Evolutionary conservation across 1,284 basidiomycete species (phyloP), one percentile per base, ranked within the genome.

Genomic region (Irpex sp.): DNA sequence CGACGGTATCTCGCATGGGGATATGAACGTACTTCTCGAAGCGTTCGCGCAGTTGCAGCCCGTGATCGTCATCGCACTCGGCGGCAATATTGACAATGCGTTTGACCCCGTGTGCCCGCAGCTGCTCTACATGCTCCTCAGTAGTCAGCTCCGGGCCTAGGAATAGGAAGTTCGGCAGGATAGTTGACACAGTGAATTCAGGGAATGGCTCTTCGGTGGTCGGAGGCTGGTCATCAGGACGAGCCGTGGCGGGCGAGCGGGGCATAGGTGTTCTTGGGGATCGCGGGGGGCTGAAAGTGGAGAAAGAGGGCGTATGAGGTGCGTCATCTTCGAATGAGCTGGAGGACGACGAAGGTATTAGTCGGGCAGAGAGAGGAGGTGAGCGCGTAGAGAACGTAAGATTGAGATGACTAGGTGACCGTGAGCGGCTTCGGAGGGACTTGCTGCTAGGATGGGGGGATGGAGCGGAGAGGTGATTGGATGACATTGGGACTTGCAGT

Each of bases 1-100:
- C 96, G 13, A 98, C 94, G 2, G 88, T 94, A 77, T 98, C 96
- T 67, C 93, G 82, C 92, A 98, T 95, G 1, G 94, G 92, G 43
- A 98, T 90, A 68, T 89, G 89, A 56, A 85, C 80, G 73, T 98
- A 97, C 65, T 85, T 84, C 66, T 93, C 90, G 72, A 98, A 97
- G 26, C 80, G 79, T 59, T 84, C 79, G 35, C 79, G 79, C 63
- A 96, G 70, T 19, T 79, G 76, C 63, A 95, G 76, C 0, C 88
- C 92, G 61, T 89, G 86, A 71, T 94, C 88, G 68, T 95, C 86
- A 68, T 94, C 88, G 73, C 94, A 96, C 75, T 98, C 97, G 33
- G 84, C 81, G 4, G 96, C 96, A 46, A 97, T 88, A 71, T 98
- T 98, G 63, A 98, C 77, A 63, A 98, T 94, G 54, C 94, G 81